Conservation (phyloP, 768 basidiomycete species). For the Kondoa subrosea region DNA sequence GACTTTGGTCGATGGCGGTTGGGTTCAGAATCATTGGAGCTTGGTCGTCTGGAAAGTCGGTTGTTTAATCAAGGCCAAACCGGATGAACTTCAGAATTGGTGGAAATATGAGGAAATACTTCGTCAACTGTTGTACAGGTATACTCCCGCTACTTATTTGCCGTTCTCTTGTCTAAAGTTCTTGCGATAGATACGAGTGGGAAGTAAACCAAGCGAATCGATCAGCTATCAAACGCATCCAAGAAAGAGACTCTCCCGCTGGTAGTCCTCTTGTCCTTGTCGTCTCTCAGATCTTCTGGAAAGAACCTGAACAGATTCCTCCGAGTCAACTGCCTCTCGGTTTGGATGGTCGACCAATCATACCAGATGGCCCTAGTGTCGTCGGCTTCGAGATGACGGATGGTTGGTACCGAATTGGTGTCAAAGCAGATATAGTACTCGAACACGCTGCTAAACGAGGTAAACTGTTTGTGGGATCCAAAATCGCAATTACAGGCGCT, state of each 20-base stretch:
- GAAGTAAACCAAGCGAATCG: slow-evolving; percentile 63
- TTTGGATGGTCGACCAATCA: slow-evolving; percentile 33
- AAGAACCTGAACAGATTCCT: slow-evolving; percentile 27
- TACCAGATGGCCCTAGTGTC: slow-evolving; percentile 34
- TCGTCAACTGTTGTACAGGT: slow-evolving; percentile 74
- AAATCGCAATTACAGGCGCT: slow-evolving; percentile 63
- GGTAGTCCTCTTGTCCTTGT: slow-evolving; percentile 68
- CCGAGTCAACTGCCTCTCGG: slow-evolving; percentile 20
- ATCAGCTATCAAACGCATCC: slow-evolving; percentile 62
- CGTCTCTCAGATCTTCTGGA: slow-evolving; percentile 55
- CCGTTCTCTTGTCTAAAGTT: neutral
- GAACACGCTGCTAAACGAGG: slow-evolving; percentile 51
- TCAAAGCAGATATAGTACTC: slow-evolving; percentile 41
- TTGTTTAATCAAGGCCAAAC: slow-evolving; percentile 60
- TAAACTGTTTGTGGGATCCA: slow-evolving; percentile 56
- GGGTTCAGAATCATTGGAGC: slow-evolving; percentile 86
- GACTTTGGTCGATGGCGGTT: slow-evolving; percentile 49
- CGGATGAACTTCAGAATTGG: slow-evolving; percentile 41
- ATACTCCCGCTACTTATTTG: slow-evolving; percentile 21
- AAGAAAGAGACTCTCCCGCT: slow-evolving; percentile 65
- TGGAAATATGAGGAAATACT: slow-evolving; percentile 78
- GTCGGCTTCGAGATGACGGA: slow-evolving; percentile 78
- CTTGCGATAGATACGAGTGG: slow-evolving; percentile 56
- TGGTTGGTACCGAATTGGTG: slow-evolving; percentile 83
- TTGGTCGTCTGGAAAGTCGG: slow-evolving; percentile 90